Conservation (phyloP, 176 grass and related monocot species). For the Puccinellia tenuiflora region DNA sequence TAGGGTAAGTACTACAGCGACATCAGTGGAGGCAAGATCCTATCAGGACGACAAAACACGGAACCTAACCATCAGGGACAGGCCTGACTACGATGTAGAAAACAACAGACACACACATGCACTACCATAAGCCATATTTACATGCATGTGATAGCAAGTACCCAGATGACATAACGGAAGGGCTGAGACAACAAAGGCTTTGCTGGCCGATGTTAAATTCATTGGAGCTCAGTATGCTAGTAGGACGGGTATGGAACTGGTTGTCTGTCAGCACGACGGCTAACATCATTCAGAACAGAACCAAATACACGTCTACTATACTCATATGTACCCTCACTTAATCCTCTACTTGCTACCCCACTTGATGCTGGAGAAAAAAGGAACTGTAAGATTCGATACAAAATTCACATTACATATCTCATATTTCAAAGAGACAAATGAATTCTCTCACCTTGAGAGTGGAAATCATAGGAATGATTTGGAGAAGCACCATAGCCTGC, state of each 20-base stretch:
- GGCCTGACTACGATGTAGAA: background rate
- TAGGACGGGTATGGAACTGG: conserved; percentile 53
- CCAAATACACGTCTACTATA: conserved; percentile 76
- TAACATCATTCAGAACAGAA: conserved; percentile 69
- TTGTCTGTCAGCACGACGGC: conserved; percentile 29
- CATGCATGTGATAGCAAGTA: conserved; percentile 30
- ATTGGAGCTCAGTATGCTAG: conserved; percentile 28
- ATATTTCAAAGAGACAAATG: conserved; percentile 4
- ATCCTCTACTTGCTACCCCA: conserved; percentile 46
- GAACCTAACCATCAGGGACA: conserved; percentile 5
- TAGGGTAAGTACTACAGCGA: conserved; percentile 17
- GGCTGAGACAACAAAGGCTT: conserved; percentile 23
- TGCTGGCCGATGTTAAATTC: background rate
- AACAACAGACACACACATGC: conserved; percentile 16
- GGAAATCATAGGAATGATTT: conserved; percentile 32
- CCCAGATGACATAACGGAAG: conserved; percentile 26
- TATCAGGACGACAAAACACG: conserved; percentile 11
- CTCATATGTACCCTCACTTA: conserved; percentile 54
- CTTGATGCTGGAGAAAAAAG: conserved; percentile 49
- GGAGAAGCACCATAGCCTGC: conserved; percentile 33
- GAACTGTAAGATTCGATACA: conserved; percentile 28
- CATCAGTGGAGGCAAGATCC: background rate
- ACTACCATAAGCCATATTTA: conserved; percentile 47
- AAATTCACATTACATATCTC: conserved; percentile 1
- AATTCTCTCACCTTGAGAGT: conserved; percentile 38